Base-by-base conservation (phyloP, 495 filamentous ascomycete genomes). In the Penicillium fimorum region DNA sequence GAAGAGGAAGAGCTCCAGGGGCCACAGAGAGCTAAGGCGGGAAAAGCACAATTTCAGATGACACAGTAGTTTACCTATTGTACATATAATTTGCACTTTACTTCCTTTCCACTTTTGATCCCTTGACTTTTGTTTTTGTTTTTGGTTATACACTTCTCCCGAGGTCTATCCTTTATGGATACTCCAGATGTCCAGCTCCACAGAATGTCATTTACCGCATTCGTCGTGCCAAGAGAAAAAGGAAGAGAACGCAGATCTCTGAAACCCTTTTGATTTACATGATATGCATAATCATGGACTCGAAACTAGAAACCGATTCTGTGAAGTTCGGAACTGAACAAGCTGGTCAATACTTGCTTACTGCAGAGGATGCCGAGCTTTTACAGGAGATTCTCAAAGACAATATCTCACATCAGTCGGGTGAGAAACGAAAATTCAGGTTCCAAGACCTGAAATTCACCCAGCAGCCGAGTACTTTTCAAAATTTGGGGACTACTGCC, bases 391-490 rank as follows among this genome's bases (percentile, higher is more conserved):
- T 66, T 3, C 52, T 66, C 3, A 38, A 29, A 9, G 41, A 56
- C 17, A 61, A 51, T 11, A 24, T 57, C 4, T 68, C 74, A 24
- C 54, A 60, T 15, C 67, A 53, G 55, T 52, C 66, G 20, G 70
- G 72, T 38, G 35, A 38, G 63, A 82, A 77, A 52, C 47, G 51
- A 29, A 64, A 74, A 30, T 68, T 64, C 33, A 83, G 81, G 53
- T 85, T 89, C 65, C 70, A 79, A 53, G 84, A 89, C 64, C 68
- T 87, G 38, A 80, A 87, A 17, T 89, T 90, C 64, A 89, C 86
- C 3, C 76, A 81, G 33, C 82, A 81, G 50, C 87, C 88, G 62
- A 86, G 86, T 1, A 74, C 84, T 5, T 90, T 91, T 60, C 82
- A 84, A 56, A 88, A 88, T 69, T 74, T 77, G 6, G 67, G 67